phyloP scores from a whole-genome alignment of 2,329 filamentous ascomycete species.

The Teratosphaeria viscida region DNA sequence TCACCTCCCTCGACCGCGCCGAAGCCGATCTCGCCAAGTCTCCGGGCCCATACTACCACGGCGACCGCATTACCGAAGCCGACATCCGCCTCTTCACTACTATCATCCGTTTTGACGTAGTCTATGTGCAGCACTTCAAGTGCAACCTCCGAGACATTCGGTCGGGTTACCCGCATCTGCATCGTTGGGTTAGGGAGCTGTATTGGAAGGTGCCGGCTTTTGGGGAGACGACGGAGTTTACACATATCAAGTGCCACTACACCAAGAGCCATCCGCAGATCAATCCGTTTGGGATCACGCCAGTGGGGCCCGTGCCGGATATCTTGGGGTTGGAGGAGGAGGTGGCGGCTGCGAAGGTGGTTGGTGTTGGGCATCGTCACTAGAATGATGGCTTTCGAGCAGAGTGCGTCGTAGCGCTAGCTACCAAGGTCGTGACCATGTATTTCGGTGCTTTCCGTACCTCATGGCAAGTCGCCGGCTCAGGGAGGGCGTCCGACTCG shows the following conservation, averaged over 20 bases:
- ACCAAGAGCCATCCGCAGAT: conserved; percentile 57
- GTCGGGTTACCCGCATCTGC: conserved; percentile 68
- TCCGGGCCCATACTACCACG: conserved; percentile 38
- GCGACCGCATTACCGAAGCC: conserved; percentile 37
- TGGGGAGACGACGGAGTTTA: conserved; percentile 72
- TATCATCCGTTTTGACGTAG: conserved; percentile 50
- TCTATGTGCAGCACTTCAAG: conserved; percentile 53
- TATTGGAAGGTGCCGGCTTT: conserved; percentile 81
- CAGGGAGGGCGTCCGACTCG: too few species aligned
- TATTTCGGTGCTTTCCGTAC: too few species aligned
- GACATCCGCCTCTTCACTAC: conserved; percentile 47
- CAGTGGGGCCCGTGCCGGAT: conserved; percentile 72
- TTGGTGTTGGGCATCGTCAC: background rate
- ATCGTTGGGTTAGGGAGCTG: conserved; percentile 69
- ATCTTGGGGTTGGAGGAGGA: conserved; percentile 71
- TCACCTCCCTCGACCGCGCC: conserved; percentile 38
- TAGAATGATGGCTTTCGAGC: too few species aligned
- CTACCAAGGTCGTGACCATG: too few species aligned
- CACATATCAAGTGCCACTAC: conserved; percentile 84
- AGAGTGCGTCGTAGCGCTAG: too few species aligned
- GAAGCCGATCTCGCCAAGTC: conserved; percentile 33
- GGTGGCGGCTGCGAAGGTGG: conserved; percentile 44
- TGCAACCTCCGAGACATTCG: conserved; percentile 80
- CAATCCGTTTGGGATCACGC: conserved; percentile 62
- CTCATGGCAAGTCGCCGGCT: too few species aligned